Conservation (phyloP, 2,329 filamentous ascomycete genomes). For the Scedosporium boydii region DNA sequence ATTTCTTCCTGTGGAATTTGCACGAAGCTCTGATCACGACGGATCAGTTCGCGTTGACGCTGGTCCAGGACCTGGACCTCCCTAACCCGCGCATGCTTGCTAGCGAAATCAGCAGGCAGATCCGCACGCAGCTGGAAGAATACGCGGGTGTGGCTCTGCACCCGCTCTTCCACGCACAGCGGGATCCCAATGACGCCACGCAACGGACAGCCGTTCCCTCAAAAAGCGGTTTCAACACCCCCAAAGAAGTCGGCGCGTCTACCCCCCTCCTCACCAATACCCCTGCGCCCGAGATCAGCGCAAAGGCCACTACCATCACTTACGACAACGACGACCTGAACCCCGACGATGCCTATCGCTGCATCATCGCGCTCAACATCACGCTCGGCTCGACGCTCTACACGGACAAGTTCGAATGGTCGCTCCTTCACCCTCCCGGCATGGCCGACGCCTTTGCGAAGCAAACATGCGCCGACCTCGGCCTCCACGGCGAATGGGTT, state of each 20-base stretch:
- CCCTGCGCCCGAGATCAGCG: conserved; percentile 49
- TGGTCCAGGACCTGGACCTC: conserved; percentile 89
- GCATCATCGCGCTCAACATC: conserved; percentile 82
- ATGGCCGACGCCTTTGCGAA: conserved; percentile 89
- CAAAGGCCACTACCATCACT: conserved; percentile 54
- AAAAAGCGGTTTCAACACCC: conserved; percentile 33
- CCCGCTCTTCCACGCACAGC: conserved; percentile 55
- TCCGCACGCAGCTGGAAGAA: conserved; percentile 89
- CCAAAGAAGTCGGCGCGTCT: conserved; percentile 14
- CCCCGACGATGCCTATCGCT: conserved; percentile 89
- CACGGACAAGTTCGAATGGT: conserved; percentile 98
- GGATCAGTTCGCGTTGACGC: conserved; percentile 83
- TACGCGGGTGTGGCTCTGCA: conserved; percentile 92
- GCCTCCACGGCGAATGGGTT: conserved; percentile 85
- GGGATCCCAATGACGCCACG: conserved; percentile 1
- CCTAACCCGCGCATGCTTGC: conserved; percentile 63
- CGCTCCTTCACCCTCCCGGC: conserved; percentile 79
- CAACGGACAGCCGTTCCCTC: conserved; percentile 18
- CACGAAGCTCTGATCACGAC: conserved; percentile 91
- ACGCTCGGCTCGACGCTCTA: conserved; percentile 88
- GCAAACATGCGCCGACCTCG: conserved; percentile 85
- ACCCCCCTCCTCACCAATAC: conserved; percentile 36
- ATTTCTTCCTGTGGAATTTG: conserved; percentile 96
- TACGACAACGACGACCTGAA: conserved; percentile 68
- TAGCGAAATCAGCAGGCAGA: conserved; percentile 81